phyloP scores from a whole-genome alignment of 2,329 filamentous ascomycete genomes.

The Neonectria coccinea region DNA sequence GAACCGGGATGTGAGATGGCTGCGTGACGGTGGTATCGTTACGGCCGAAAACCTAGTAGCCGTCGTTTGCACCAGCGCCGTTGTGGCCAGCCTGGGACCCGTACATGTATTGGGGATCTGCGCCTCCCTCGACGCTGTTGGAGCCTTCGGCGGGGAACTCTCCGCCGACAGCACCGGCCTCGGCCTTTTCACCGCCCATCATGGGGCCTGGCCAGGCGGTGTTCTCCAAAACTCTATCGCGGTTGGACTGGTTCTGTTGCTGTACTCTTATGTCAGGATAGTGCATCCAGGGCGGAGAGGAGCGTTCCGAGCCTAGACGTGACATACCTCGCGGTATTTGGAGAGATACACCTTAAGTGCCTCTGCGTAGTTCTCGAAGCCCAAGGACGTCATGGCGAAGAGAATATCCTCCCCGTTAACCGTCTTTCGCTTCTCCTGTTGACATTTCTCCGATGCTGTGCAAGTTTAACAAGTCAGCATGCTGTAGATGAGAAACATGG shows the following conservation, averaged over 20 bases:
- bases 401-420: slow-evolving; percentile 99
- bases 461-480: slow-evolving; percentile 34
- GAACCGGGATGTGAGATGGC: not conserved
- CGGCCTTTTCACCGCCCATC: slow-evolving; percentile 50
- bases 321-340: slow-evolving; percentile 94
- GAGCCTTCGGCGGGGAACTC: slow-evolving; percentile 58
- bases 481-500: slow-evolving; percentile 36
- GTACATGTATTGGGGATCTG: slow-evolving; percentile 64
- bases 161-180: slow-evolving; percentile 46
- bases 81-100: slow-evolving; percentile 68
- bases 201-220: slow-evolving; percentile 48
- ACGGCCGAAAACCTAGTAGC: slow-evolving; percentile 55
- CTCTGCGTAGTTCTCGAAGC: slow-evolving; percentile 98
- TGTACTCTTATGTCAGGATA: slow-evolving; percentile 33
- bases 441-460: slow-evolving; percentile 96
- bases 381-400: slow-evolving; percentile 98
- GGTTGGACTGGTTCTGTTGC: slow-evolving; percentile 58
- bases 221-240: slow-evolving; percentile 54
- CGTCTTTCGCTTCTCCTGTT: slow-evolving; percentile 99
- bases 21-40: not conserved
- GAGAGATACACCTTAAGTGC: slow-evolving; percentile 98
- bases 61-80: slow-evolving; percentile 64
- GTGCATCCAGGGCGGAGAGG: slow-evolving; percentile 13
- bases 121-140: slow-evolving; percentile 55
- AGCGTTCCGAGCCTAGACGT: not conserved